Base-by-base conservation (phyloP, 2,329 filamentous ascomycete genomes). In the Metarhizium brunneum region DNA sequence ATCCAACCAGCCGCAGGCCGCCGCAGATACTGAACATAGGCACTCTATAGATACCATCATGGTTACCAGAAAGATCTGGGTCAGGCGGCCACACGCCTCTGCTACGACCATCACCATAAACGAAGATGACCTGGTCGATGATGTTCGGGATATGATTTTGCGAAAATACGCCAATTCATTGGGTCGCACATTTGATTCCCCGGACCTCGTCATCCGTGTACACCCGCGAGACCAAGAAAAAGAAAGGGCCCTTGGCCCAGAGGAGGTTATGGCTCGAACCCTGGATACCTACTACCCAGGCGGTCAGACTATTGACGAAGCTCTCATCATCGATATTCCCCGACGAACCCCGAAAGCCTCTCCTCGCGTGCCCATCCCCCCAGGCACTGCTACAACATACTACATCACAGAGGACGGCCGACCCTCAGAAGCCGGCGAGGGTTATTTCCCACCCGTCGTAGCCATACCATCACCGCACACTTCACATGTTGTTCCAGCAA, bases 91-190 rank as follows among this genome's bases (percentile, higher is more conserved):
- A 20, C 82, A 86, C 61, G 88, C 86, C 57, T 96, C 92, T 56
- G 85, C 92, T 43, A 99, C 94, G 14, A 78, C 94, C 65, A 87
- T 99, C 55, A 84, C 87, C 58, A 88, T 95, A 64, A 80, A 84
- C 63, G 88, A 95, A 65, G 90, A 95, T 64, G 91, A 96, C 66
- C 75, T 97, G 63, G 92, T 97, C 56, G 94, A 99, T 70, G 92
- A 96, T 71, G 86, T 96, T 59, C 87, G 92, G 63, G 94, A 96
- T 63, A 84, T 90, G 77, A 94, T 97, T 56, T 76, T 97, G 63
- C 85, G 84, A 65, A 97, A 97, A 75, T 99, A 97, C 70, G 84
- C 85, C 63, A 97, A 99, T 72, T 95, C 91, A 14, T 78, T 99
- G 30, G 92, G 92, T 52, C 85, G 85, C 63, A 88, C 82, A 53